Percentiles rank a stretch among this genome's conserved stretches.
phyloP scores from a whole-genome alignment of 306 rosid genomes.

The Castanospermum australe region DNA sequence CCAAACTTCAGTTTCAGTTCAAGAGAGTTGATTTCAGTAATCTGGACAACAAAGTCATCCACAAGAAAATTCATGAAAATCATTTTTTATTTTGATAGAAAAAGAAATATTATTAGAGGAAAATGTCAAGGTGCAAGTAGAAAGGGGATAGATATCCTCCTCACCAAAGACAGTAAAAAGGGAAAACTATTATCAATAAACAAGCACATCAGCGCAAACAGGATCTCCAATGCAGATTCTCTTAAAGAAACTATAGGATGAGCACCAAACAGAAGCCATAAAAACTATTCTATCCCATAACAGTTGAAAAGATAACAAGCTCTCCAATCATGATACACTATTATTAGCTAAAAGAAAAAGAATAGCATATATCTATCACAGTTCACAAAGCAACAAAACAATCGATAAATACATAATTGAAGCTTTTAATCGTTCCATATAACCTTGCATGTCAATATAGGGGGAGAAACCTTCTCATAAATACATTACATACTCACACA shows the following conservation, averaged over 20 bases:
- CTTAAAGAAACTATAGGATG: neutral
- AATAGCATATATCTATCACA: neutral
- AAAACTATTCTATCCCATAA: neutral
- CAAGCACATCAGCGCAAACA: neutral
- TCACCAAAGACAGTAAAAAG: neutral
- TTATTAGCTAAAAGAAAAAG: neutral
- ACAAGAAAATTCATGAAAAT: constrained; percentile 21
- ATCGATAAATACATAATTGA: neutral
- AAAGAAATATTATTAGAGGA: neutral
- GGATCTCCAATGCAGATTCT: neutral
- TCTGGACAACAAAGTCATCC: constrained; percentile 43
- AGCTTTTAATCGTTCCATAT: neutral
- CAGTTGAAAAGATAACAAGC: neutral
- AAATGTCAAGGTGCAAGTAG: neutral
- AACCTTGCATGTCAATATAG: neutral
- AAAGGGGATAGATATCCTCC: no score
- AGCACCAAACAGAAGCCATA: neutral
- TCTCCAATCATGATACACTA: neutral
- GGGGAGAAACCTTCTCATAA: neutral
- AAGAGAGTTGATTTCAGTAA: constrained; percentile 76
- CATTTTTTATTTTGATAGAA: neutral
- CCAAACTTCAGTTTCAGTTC: constrained; percentile 89
- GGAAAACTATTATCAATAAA: neutral
- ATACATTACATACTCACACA: neutral
- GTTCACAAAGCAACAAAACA: constrained; percentile 1